Base-by-base conservation (phyloP, 345 rosid genomes). In the Tarenaya hassleriana region DNA sequence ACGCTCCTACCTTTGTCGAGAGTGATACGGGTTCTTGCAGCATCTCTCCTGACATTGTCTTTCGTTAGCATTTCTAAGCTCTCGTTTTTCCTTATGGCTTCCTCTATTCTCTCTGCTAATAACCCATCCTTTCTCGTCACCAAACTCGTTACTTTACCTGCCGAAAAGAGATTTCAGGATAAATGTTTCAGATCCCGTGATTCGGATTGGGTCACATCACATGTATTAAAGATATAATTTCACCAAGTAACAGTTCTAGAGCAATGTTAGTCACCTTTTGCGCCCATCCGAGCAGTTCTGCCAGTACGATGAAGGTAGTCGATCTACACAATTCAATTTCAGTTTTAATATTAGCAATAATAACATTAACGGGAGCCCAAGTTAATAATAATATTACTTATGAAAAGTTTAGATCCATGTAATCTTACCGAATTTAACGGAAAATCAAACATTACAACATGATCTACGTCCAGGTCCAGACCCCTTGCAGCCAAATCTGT, bases 201-300 rank as follows among this genome's bases (percentile, higher is more conserved):
- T n/a, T n/a, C n/a, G n/a, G n/a, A n/a, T n/a, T n/a, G 10, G n/a
- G 10, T 21, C 15, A 24, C 29, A 24, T n/a, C n/a, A 11, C 32
- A 5, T 55, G 40, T 14, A 12, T 27, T 46, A 52, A 34, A 4
- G 21, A 20, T 13, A 16, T 5, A 24, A 33, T 15, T 7, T 39
- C 12, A 53, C 2, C 27, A 47, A 14, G 16, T 39, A 4, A 38
- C 14, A 47, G 21, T 39, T 13, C 40, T 19, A n/a, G 9, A 46
- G 24, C 27, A 37, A 37, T 10, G 47, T 16, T 14, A 17, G 73
- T 41, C 60, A 91, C 96, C 96, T 84, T 91, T 84, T 47, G 96
- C 98, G 44, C 98, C 96, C 98, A 91, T 91, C 1, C 92, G 86
- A 60, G 98, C 96, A 55, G 95, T 91, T 83, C 96, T 79, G 38